Evolutionary conservation across 1,284 basidiomycete genomes (phyloP).

Genomic region (Megacollybia platyphylla): DNA sequence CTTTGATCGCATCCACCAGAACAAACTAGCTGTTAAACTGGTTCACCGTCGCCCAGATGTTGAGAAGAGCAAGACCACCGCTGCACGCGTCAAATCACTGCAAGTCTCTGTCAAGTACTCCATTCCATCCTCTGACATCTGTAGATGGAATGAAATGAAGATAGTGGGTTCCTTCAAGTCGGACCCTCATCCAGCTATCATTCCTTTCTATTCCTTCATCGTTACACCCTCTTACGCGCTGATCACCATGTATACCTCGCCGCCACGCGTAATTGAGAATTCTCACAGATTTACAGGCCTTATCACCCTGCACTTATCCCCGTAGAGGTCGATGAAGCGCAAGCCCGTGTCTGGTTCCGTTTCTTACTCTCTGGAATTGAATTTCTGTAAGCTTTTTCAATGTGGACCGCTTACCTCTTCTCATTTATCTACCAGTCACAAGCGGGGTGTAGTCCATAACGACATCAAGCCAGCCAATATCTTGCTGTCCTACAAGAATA

Average conservation of each 20-base stretch:
- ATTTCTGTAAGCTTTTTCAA: slow-evolving; percentile 33
- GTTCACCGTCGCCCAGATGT: slow-evolving; percentile 62
- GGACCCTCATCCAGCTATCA: slow-evolving; percentile 80
- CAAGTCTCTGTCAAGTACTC: slow-evolving; percentile 22
- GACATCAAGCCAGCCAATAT: slow-evolving; percentile 96
- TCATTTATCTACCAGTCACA: slow-evolving; percentile 27
- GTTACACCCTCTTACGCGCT: slow-evolving; percentile 83
- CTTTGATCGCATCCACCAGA: slow-evolving; percentile 22
- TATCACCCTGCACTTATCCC: slow-evolving; percentile 70
- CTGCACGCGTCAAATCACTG: slow-evolving; percentile 79
- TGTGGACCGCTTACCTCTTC: no score
- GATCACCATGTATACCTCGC: slow-evolving; percentile 56
- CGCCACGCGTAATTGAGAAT: background rate
- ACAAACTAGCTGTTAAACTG: slow-evolving; percentile 77
- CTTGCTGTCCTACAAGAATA: slow-evolving; percentile 57
- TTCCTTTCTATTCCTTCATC: slow-evolving; percentile 86
- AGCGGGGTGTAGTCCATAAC: slow-evolving; percentile 82
- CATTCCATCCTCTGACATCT: slow-evolving; percentile 6
- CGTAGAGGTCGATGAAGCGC: slow-evolving; percentile 68
- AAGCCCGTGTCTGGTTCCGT: slow-evolving; percentile 76
- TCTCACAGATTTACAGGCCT: slow-evolving; percentile 32
- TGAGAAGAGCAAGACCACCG: slow-evolving; percentile 47
- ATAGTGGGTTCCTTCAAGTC: slow-evolving; percentile 71
- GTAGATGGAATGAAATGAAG: slow-evolving; percentile 91
- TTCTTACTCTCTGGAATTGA: slow-evolving; percentile 80